Conservation (phyloP, 2,329 filamentous ascomycete species). For the Harringtonia aguacate region DNA sequence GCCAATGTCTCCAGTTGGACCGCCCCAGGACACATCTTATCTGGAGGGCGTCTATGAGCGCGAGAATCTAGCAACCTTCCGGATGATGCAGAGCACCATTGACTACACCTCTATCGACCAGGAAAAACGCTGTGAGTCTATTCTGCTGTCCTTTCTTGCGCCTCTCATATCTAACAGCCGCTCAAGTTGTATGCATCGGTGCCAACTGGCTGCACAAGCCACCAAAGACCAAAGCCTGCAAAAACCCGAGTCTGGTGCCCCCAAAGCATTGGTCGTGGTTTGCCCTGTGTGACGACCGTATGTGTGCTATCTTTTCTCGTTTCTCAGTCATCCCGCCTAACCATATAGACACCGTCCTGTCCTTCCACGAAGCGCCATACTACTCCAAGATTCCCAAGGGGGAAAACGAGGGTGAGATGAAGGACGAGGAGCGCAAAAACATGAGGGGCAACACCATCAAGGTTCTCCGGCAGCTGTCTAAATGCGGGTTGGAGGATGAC, state of each 20-base stretch:
- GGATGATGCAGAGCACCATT: constrained; percentile 59
- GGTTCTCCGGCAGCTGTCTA: constrained; percentile 27
- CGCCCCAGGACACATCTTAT: not conserved
- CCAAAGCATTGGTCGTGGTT: constrained; percentile 58
- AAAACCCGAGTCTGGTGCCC: constrained; percentile 22
- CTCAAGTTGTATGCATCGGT: constrained; percentile 59
- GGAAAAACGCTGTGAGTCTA: constrained; percentile 46
- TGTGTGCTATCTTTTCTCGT: constrained; percentile 7
- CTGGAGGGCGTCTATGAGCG: not conserved
- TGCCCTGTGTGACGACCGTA: constrained; percentile 54
- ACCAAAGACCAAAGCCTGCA: constrained; percentile 9
- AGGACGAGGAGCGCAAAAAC: constrained; percentile 18
- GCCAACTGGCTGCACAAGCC: constrained; percentile 52
- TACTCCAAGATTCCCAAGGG: constrained; percentile 16
- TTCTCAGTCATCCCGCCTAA: constrained; percentile 11
- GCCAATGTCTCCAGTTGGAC: not conserved
- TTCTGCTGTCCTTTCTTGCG: too few relatives aligned
- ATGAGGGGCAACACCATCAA: constrained; percentile 28
- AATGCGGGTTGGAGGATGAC: constrained; percentile 24
- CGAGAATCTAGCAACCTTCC: constrained; percentile 24
- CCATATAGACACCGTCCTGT: constrained; percentile 51
- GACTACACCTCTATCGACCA: constrained; percentile 67
- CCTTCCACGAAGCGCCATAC: constrained; percentile 50
- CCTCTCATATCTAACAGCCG: too few relatives aligned
- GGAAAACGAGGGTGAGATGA: constrained; percentile 14